Conservation (phyloP, 129 eudicot species). For the Pulicaria dysenterica region DNA sequence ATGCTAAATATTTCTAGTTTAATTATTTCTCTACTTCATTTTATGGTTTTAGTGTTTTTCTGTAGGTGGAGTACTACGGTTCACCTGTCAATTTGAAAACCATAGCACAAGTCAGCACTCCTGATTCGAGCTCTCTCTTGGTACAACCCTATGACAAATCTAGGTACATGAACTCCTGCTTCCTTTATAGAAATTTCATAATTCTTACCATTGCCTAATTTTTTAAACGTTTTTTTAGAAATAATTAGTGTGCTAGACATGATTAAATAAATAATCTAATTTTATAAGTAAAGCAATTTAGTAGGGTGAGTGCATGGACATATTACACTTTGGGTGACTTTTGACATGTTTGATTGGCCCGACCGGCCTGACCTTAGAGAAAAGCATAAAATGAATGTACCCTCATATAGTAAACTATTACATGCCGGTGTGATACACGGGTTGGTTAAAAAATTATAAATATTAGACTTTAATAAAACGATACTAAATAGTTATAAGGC, state of each 20-base stretch:
- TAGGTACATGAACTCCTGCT: constrained; percentile 45
- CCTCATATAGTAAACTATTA: no score
- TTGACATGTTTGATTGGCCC: neutral
- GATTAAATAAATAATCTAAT: neutral
- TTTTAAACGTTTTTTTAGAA: neutral
- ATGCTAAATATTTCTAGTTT: no score
- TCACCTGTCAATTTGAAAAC: constrained; percentile 80
- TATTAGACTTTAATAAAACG: no score
- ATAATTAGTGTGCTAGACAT: neutral
- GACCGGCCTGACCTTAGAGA: neutral
- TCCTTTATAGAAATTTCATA: neutral
- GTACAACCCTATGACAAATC: constrained; percentile 97
- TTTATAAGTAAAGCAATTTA: neutral
- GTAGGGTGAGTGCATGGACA: neutral
- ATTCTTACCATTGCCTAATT: neutral
- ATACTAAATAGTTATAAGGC: no score
- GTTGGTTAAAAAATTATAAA: no score
- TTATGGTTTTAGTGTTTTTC: neutral
- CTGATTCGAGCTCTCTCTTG: constrained; percentile 84
- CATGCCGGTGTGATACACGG: no score
- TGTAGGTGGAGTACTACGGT: constrained; percentile 93
- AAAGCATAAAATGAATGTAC: neutral
- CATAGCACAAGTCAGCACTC: constrained; percentile 96
- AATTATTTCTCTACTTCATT: neutral
- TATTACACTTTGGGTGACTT: neutral